A percentile compares a stretch with the other conserved stretches of the same genome.
Evolutionary conservation across 208 protist genomes (phyloP).

Genomic region (Naegleria fowleri): DNA sequence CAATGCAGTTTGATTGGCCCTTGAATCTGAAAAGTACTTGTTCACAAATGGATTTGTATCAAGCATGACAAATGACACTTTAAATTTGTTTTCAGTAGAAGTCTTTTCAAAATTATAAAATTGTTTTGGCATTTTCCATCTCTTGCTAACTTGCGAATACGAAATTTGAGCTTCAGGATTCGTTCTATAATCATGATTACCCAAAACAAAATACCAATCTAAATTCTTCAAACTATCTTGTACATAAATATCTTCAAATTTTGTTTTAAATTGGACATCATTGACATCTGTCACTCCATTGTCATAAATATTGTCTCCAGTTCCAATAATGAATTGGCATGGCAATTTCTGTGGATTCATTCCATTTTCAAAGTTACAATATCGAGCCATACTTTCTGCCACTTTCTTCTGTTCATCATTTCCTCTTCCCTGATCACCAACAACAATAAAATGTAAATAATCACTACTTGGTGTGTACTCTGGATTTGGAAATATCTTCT

Average conservation of each 20-base stretch:
- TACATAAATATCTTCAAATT: slow-evolving; percentile 40
- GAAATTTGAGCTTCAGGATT: slow-evolving; percentile 36
- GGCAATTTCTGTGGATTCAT: neutral
- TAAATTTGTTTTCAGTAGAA: neutral
- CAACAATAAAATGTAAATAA: neutral
- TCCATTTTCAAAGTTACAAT: neutral
- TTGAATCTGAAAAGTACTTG: neutral
- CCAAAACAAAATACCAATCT: neutral
- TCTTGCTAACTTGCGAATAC: slow-evolving; percentile 27
- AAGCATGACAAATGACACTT: neutral
- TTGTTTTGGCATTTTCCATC: slow-evolving; percentile 29
- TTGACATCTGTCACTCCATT: slow-evolving; percentile 36
- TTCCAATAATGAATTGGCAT: slow-evolving; percentile 35
- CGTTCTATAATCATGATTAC: slow-evolving; percentile 31
- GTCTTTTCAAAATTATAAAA: neutral
- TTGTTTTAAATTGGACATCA: slow-evolving; percentile 38
- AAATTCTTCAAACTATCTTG: neutral
- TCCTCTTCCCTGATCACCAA: neutral
- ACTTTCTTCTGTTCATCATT: neutral
- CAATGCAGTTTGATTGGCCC: neutral
- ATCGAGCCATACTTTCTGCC: neutral
- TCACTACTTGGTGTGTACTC: neutral
- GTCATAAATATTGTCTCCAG: slow-evolving; percentile 48
- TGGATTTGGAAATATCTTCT: neutral
- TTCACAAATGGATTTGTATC: neutral